Evolutionary conservation across 1,284 basidiomycete species (phyloP).

Genomic region (Jaminaea rosea): DNA sequence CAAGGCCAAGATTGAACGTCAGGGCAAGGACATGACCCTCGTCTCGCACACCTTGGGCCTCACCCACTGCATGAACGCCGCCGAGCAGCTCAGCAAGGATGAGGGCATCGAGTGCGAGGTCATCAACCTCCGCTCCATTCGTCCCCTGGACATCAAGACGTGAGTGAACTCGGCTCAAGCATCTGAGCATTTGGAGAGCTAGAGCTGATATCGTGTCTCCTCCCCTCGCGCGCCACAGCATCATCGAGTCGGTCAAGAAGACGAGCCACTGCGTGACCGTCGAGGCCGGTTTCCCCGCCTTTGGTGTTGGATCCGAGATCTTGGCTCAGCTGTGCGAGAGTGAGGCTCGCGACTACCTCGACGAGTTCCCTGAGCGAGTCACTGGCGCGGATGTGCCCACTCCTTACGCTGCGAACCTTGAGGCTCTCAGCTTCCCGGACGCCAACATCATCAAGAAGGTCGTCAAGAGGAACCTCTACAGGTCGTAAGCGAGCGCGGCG

Average conservation of each 20-base stretch:
- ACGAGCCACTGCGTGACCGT: constrained; percentile 91
- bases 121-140: constrained; percentile 89
- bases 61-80: constrained; percentile 57
- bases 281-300: constrained; percentile 96
- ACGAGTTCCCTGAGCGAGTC: constrained; percentile 92
- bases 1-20: constrained; percentile 90
- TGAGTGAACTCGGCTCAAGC: too few species aligned
- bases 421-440: constrained; percentile 42
- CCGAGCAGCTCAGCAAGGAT: constrained; percentile 79
- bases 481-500: neutral
- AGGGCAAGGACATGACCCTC: constrained; percentile 85
- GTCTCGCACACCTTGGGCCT: constrained; percentile 63
- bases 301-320: constrained; percentile 96
- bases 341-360: constrained; percentile 55
- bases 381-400: constrained; percentile 66
- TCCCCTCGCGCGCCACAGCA: too few species aligned
- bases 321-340: constrained; percentile 74
- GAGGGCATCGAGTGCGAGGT: constrained; percentile 91
- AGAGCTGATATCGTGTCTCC: too few species aligned
- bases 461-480: constrained; percentile 42
- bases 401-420: constrained; percentile 54
- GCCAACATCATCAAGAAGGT: constrained; percentile 34
- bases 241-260: constrained; percentile 93
- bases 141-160: constrained; percentile 84
- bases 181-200: too few species aligned